Conservation (phyloP, 352 stramenopile genomes). For the Pythium sukuiense region DNA sequence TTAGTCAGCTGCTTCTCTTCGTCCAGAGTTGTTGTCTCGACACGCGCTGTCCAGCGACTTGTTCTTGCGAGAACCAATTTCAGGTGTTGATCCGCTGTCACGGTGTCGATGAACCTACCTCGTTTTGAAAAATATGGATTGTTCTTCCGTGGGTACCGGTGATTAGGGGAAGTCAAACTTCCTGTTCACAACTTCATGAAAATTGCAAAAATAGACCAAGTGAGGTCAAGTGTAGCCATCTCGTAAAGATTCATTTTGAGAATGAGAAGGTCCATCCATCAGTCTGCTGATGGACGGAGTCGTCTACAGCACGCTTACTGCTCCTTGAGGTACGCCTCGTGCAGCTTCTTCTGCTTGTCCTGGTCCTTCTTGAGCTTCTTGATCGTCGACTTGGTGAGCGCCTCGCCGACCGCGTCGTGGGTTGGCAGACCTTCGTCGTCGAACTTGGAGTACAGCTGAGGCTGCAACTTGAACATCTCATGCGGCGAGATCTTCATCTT, state of each 20-base stretch:
- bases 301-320: constrained; percentile 16
- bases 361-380: constrained; percentile 91
- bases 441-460: constrained; percentile 71
- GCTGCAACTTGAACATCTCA: constrained; percentile 80
- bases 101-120: not conserved
- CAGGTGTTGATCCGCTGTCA: not conserved
- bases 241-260: not conserved
- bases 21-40: too few relatives aligned
- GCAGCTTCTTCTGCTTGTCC: constrained; percentile 87
- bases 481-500: constrained; percentile 89
- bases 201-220: not conserved
- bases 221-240: not conserved
- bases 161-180: not conserved
- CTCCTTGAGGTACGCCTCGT: constrained; percentile 60
- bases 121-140: not conserved
- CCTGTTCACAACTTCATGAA: not conserved
- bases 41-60: not conserved
- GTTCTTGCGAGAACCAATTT: not conserved
- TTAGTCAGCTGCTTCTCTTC: too few relatives aligned
- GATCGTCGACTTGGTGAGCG: constrained; percentile 76
- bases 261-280: not conserved
- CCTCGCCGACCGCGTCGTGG: constrained; percentile 54
- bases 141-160: not conserved
- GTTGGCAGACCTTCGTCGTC: constrained; percentile 74
- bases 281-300: not conserved